Base-by-base conservation (phyloP, 495 filamentous ascomycete species). In the Penicillium desertorum region DNA sequence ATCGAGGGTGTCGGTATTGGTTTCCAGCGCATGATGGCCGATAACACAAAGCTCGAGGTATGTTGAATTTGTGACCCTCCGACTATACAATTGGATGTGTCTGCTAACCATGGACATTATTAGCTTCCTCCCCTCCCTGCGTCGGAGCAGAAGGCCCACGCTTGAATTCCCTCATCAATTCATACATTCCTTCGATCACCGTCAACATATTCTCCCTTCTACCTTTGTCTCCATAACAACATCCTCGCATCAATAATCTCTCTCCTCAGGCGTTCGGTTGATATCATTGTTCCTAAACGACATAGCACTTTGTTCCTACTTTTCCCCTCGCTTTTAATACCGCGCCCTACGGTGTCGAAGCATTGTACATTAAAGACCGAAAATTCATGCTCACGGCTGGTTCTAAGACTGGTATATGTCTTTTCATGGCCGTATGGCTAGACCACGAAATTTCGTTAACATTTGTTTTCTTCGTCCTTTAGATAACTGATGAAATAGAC, bases 1-100 rank as follows among this genome's bases (percentile, higher is more conserved):
- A 98, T 98, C 59, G 94, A 98, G 74, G 94, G 94, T 60, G 94
- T 97, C 42, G 93, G 95, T 60, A 98, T 98, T 66, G 94, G 90
- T 14, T 91, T 98, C 79, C 90, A 96, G 74, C 86, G 92, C 66
- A 92, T 97, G 88, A 89, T 97, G 82, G 92, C 95, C 6, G 89
- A 92, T 42, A 87, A 88, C 69, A 96, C 90, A 63, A 87, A 86
- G 79, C 78, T 96, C 65, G 92, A 96, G 74, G 85, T 89, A 62
- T 50, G 67, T 20, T 32, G 34, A 48, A 39, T 34, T 48, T 54
- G 7, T 20, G 39, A n/a, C 19, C 51, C 59, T 37, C 36, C 23
- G 47, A 52, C 8, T 11, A 5, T 41, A 36, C 45, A 16, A 19
- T 43, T 43, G n/a, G 20, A 27, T 1, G 4, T 50, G 29, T 25